phyloP scores from a whole-genome alignment of 1,284 basidiomycete species.

The Malassezia vespertilionis region DNA sequence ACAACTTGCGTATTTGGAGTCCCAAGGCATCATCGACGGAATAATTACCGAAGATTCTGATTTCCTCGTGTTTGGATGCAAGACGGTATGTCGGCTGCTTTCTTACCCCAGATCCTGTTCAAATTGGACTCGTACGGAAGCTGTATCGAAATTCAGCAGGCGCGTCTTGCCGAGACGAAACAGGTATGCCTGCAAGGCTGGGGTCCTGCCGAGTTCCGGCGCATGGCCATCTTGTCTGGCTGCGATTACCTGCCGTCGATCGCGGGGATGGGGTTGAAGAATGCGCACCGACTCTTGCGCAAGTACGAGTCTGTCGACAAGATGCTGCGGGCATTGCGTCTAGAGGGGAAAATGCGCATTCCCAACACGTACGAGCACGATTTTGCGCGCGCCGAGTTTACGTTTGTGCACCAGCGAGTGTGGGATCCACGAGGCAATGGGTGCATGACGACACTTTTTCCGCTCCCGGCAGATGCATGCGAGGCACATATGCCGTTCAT shows the following conservation, averaged over 20 bases:
- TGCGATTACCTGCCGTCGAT: conserved; percentile 68
- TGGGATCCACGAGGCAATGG: conserved; percentile 58
- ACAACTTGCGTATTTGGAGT: conserved; percentile 85
- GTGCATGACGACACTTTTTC: conserved; percentile 27
- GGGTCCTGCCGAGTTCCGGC: conserved; percentile 76
- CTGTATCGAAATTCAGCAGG: conserved; percentile 67
- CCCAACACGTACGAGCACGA: conserved; percentile 58
- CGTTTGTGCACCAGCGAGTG: conserved; percentile 86
- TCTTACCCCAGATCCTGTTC: conserved; percentile 26
- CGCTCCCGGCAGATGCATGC: conserved; percentile 27
- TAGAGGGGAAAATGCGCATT: conserved; percentile 75
- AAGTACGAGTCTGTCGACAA: conserved; percentile 78
- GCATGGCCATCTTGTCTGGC: conserved; percentile 92
- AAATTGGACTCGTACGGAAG: conserved; percentile 52
- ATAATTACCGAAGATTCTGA: conserved; percentile 98
- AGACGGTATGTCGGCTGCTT: conserved; percentile 55
- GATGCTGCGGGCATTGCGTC: conserved; percentile 64
- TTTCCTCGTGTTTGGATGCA: conserved; percentile 88
- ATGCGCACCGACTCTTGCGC: conserved; percentile 70
- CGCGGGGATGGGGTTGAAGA: conserved; percentile 57
- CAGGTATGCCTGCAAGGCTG: conserved; percentile 74
- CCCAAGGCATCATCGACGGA: conserved; percentile 69
- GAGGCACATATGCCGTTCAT: conserved; percentile 34
- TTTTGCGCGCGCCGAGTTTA: conserved; percentile 67
- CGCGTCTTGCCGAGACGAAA: conserved; percentile 62